A percentile compares a stretch with the other conserved stretches of the same genome.
These are phyloP conservation scores for Alloteropsis semialata DNA, from an alignment of 176 grass and related monocot species.

Conservation along the genomic window DNA sequence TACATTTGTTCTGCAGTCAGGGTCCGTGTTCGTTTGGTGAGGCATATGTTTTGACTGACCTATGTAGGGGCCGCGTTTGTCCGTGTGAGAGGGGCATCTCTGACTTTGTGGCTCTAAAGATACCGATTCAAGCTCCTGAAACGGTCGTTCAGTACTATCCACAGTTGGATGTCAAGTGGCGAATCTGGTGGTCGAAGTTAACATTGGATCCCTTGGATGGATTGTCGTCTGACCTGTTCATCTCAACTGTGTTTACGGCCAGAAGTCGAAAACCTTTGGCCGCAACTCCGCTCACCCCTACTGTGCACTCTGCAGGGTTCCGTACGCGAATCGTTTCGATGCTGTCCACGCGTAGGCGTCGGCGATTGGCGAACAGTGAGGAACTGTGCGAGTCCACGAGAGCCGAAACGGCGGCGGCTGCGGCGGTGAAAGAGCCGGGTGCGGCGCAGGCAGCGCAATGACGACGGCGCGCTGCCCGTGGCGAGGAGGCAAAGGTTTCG, in stretches of 20 bases:
- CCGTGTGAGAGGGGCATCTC: neutral
- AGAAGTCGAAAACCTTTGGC: neutral
- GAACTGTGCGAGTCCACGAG: neutral
- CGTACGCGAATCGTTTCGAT: neutral
- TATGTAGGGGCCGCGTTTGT: no score
- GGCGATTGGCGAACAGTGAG: neutral
- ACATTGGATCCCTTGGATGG: neutral
- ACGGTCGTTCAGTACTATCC: neutral
- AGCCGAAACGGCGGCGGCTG: neutral
- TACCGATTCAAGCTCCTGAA: neutral
- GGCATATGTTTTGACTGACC: neutral
- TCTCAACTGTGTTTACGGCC: neutral
- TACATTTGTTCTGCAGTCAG: neutral
- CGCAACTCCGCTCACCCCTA: neutral
- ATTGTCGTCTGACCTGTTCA: neutral
- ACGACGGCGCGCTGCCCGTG: neutral
- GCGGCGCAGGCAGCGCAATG: neutral
- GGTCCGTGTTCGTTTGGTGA: neutral
- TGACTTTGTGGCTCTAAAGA: neutral
- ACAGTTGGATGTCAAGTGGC: neutral
- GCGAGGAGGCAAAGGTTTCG: neutral
- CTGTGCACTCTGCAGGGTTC: neutral
- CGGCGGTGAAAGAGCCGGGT: slow-evolving; percentile 1
- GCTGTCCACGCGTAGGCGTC: neutral
- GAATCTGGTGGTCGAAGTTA: neutral